Evolutionary conservation across 2,329 filamentous ascomycete species (phyloP).

Genomic region (Fusarium neocosmosporiellum): DNA sequence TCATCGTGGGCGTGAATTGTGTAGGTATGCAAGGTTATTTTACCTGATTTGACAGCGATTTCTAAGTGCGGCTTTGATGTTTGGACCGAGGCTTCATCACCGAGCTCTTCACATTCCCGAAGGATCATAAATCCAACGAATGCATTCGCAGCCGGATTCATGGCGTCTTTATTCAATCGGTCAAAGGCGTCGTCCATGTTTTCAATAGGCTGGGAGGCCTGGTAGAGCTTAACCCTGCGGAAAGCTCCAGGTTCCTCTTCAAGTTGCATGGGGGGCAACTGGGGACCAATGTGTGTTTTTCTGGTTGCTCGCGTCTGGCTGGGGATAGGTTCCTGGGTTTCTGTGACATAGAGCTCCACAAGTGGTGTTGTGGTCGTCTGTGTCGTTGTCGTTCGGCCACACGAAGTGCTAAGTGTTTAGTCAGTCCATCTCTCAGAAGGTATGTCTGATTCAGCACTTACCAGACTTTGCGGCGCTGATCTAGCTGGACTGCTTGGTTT

Average conservation of each 20-base stretch:
- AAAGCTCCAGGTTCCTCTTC: neutral
- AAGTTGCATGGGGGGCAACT: neutral
- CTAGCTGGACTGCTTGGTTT: neutral
- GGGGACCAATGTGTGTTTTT: neutral
- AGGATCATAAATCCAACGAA: neutral
- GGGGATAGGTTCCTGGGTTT: too few species aligned
- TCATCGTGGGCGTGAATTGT: neutral
- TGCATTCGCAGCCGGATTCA: neutral
- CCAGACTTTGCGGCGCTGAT: neutral
- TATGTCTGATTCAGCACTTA: neutral
- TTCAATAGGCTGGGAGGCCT: neutral
- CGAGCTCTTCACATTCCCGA: neutral
- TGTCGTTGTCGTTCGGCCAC: neutral
- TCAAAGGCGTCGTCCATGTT: neutral
- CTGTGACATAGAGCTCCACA: neutral
- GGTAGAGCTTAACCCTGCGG: neutral
- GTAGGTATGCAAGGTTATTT: too few species aligned
- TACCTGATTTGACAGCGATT: neutral
- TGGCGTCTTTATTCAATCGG: neutral
- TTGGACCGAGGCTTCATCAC: neutral
- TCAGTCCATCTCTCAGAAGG: neutral
- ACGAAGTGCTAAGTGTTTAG: neutral
- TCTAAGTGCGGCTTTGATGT: neutral
- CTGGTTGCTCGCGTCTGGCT: neutral
- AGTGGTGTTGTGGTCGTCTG: neutral